These are phyloP conservation scores for Diaporthe capsici DNA, from an alignment of 2,329 filamentous ascomycete species.

Conservation along the genomic window DNA sequence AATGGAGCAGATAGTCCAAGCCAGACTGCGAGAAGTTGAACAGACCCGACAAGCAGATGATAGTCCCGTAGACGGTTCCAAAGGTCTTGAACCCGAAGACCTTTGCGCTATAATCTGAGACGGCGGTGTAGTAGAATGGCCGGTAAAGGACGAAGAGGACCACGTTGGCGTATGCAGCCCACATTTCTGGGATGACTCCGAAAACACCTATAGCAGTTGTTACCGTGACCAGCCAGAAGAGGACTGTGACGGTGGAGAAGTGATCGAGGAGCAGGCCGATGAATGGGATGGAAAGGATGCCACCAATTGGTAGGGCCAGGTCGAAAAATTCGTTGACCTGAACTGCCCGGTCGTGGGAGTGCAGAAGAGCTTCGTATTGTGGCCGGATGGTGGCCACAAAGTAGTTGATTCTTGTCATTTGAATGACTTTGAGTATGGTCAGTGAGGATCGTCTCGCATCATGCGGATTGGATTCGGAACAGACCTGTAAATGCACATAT, in stretches of 20 bases:
- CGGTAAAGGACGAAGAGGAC: constrained; percentile 86
- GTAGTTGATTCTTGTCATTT: constrained; percentile 90
- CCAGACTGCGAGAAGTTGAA: constrained; percentile 88
- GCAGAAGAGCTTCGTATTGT: constrained; percentile 85
- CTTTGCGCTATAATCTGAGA: constrained; percentile 91
- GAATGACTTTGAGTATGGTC: constrained; percentile 61
- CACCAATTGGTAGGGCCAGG: constrained; percentile 81
- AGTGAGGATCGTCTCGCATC: not conserved
- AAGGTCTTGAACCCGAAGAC: constrained; percentile 95
- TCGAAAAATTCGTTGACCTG: constrained; percentile 89
- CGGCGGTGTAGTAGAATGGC: constrained; percentile 91
- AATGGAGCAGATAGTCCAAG: constrained; percentile 83
- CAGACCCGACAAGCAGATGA: constrained; percentile 88
- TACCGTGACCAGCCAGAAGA: constrained; percentile 76
- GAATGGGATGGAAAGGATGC: constrained; percentile 87
- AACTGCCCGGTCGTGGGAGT: constrained; percentile 71
- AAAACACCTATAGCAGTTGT: constrained; percentile 84
- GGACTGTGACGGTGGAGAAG: constrained; percentile 78
- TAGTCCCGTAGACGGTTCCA: constrained; percentile 92
- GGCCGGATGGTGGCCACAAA: constrained; percentile 89
- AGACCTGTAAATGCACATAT: constrained; percentile 83
- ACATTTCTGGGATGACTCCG: constrained; percentile 77
- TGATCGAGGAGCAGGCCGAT: constrained; percentile 86
- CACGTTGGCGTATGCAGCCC: constrained; percentile 83
- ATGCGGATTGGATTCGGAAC: constrained; percentile 11